phyloP scores from a whole-genome alignment of 371 early-diverging fungal genomes.

The Rhizomucor miehei region DNA sequence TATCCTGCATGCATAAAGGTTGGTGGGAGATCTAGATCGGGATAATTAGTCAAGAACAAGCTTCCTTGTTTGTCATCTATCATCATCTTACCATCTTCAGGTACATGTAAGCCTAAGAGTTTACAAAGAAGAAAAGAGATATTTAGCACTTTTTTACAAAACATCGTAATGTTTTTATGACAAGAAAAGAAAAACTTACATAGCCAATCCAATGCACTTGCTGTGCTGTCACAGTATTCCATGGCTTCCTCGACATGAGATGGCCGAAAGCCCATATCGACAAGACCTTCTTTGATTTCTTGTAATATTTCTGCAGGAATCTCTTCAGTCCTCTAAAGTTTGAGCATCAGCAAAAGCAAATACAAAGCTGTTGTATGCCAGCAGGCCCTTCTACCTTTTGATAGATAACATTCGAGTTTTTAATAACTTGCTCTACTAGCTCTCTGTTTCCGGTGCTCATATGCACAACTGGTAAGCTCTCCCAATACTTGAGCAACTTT shows the following conservation, averaged over 20 bases:
- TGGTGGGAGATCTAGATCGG: constrained; percentile 61
- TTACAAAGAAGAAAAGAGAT: background rate
- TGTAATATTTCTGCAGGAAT: constrained; percentile 1
- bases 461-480: constrained; percentile 65
- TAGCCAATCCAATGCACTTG: constrained; percentile 82
- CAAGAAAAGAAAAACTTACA: constrained; percentile 42
- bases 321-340: no score
- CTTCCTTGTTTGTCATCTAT: no score
- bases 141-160: no score
- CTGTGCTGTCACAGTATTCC: constrained; percentile 50
- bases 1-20: constrained; percentile 60
- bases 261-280: constrained; percentile 68
- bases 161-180: background rate
- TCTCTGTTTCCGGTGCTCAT: constrained; percentile 65
- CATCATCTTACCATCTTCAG: constrained; percentile 66
- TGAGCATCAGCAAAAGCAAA: background rate
- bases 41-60: no score
- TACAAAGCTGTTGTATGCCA: constrained; percentile 2
- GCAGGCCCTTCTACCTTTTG: constrained; percentile 22
- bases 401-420: constrained; percentile 30
- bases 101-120: constrained; percentile 78
- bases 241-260: constrained; percentile 77
- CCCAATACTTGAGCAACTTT: constrained; percentile 59
- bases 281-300: constrained; percentile 40
- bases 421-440: constrained; percentile 63